Evolutionary conservation across 148 eudicot genomes (phyloP).

Genomic region (Silene latifolia): DNA sequence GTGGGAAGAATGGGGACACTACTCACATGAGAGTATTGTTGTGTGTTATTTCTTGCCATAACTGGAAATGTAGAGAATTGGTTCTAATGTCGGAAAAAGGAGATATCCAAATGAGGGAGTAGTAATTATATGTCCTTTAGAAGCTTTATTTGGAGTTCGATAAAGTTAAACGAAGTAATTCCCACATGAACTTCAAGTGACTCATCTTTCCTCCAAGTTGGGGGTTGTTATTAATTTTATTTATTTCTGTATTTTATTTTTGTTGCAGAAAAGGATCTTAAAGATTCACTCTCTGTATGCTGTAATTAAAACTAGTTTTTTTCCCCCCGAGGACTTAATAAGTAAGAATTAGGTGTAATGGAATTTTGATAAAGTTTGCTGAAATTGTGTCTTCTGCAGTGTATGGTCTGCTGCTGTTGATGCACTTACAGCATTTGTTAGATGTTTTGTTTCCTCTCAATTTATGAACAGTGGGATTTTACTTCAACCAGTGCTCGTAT

Average conservation of each 20-base stretch:
- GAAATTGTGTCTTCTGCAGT: conserved; percentile 38
- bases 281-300: not conserved
- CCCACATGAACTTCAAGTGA: not conserved
- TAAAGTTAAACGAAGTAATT: no score
- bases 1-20: not conserved
- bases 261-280: not conserved
- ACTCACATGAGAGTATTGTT: not conserved
- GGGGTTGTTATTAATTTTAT: no score
- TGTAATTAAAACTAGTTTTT: not conserved
- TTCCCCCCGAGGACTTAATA: not conserved
- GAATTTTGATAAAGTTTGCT: conserved; percentile 7
- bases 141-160: no score
- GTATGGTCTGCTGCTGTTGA: conserved; percentile 87
- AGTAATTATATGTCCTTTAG: no score
- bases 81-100: not conserved
- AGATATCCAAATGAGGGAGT: not conserved
- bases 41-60: not conserved
- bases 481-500: conserved; percentile 90
- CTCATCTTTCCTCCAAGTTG: no score
- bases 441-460: conserved; percentile 70
- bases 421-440: conserved; percentile 82
- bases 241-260: not conserved
- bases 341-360: not conserved
- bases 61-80: not conserved
- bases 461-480: conserved; percentile 63